phyloP scores from a whole-genome alignment of 176 grass and related monocot genomes.

The Avena sativa region DNA sequence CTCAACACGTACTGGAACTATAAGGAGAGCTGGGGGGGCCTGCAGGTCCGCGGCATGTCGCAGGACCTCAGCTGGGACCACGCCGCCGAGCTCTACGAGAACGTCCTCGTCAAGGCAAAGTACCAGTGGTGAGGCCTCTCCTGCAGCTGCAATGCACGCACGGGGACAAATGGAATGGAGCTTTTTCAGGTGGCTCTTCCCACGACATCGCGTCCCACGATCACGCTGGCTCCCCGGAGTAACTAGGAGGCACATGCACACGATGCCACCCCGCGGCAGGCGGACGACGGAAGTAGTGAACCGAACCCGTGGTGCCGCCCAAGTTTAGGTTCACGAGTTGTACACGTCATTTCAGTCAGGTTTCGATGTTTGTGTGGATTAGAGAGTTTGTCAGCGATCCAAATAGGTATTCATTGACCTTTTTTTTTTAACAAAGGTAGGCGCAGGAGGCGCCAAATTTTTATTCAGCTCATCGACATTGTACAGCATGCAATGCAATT shows the following conservation, averaged over 20 bases:
- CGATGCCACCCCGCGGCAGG: neutral
- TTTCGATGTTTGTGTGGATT: neutral
- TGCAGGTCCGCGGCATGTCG: conserved; percentile 78
- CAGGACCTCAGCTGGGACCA: conserved; percentile 94
- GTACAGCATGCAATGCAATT: no score
- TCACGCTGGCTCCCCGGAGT: neutral
- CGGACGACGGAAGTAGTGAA: neutral
- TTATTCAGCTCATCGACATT: no score
- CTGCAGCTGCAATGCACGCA: neutral
- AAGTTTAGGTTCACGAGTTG: neutral
- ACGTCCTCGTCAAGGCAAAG: conserved; percentile 89
- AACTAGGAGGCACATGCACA: neutral
- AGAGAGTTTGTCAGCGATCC: neutral
- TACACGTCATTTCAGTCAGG: neutral
- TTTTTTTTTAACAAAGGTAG: no score
- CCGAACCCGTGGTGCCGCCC: neutral
- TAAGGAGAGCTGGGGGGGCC: conserved; percentile 78
- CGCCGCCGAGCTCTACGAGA: conserved; percentile 83
- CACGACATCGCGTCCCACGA: neutral
- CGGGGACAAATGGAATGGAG: neutral
- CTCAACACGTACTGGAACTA: conserved; percentile 82
- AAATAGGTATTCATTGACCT: neutral
- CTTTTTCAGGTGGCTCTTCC: neutral
- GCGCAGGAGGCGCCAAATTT: no score
- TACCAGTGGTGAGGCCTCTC: conserved; percentile 80